phyloP scores from a whole-genome alignment of 2,329 filamentous ascomycete genomes.

The Trichoderma citrinoviride region DNA sequence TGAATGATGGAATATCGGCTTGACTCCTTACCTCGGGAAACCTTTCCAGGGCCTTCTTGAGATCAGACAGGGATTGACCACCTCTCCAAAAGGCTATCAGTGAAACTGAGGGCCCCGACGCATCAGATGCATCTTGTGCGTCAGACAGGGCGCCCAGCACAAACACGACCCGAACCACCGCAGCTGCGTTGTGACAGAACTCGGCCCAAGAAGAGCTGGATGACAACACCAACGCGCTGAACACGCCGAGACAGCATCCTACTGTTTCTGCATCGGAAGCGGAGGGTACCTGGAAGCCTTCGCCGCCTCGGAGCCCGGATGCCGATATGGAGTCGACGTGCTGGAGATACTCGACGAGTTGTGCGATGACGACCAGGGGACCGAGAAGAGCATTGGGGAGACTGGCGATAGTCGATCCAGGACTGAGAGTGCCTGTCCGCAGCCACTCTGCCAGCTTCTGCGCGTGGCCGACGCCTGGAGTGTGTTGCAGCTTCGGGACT shows the following conservation, averaged over 20 bases:
- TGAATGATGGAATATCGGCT: neutral
- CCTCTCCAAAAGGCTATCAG: constrained; percentile 32
- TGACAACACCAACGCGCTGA: neutral
- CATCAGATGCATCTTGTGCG: constrained; percentile 14
- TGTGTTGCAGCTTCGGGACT: too few species aligned
- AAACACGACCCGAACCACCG: too few species aligned
- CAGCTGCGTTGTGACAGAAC: too few species aligned
- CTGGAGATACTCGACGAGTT: constrained; percentile 36
- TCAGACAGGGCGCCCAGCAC: neutral
- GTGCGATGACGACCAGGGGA: constrained; percentile 39
- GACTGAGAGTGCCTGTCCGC: too few species aligned
- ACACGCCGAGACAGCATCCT: neutral
- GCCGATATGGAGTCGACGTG: neutral
- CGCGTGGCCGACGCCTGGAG: too few species aligned
- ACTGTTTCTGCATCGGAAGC: neutral
- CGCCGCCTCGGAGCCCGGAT: neutral
- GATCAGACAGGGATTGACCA: constrained; percentile 31
- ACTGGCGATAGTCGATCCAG: too few species aligned
- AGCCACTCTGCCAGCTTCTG: too few species aligned
- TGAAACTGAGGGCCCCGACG: constrained; percentile 41
- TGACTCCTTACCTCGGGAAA: constrained; percentile 22
- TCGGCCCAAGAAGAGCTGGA: neutral
- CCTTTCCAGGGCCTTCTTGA: constrained; percentile 25
- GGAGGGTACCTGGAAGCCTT: neutral
- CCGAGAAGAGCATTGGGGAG: constrained; percentile 36